Percentiles rank a stretch among this genome's conserved stretches.
phyloP scores from a whole-genome alignment of 2,329 filamentous ascomycete species.

The Ophiosphaerella korrae region DNA sequence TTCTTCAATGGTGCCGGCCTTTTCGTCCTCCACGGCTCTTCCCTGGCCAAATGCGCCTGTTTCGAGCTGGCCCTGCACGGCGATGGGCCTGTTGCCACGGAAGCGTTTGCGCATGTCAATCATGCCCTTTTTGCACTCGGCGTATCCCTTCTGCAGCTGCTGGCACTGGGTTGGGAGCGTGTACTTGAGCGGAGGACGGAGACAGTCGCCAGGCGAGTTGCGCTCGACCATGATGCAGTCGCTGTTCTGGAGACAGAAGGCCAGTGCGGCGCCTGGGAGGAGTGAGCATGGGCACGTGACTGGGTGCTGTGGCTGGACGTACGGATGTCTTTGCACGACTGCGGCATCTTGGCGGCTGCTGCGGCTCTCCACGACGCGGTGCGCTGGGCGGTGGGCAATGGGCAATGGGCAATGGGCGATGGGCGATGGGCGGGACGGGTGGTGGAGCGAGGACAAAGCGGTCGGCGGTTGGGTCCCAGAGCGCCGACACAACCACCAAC shows the following conservation, averaged over 20 bases:
- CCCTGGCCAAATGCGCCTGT: conserved; percentile 41
- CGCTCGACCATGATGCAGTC: conserved; percentile 95
- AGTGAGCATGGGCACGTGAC: neutral
- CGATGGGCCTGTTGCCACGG: conserved; percentile 86
- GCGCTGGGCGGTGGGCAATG: too few relatives aligned
- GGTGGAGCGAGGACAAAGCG: too few relatives aligned
- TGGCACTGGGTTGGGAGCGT: conserved; percentile 86
- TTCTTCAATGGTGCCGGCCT: conserved; percentile 44
- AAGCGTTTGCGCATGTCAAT: conserved; percentile 99
- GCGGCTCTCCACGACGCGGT: too few relatives aligned
- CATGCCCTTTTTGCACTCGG: conserved; percentile 93
- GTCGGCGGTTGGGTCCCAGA: too few relatives aligned
- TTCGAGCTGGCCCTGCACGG: conserved; percentile 39
- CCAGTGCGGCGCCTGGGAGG: conserved; percentile 79
- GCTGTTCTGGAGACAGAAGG: conserved; percentile 91
- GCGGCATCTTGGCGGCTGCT: conserved; percentile 68
- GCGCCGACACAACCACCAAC: too few relatives aligned
- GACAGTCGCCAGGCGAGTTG: conserved; percentile 83
- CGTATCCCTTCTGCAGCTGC: conserved; percentile 86
- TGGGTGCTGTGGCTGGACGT: conserved; percentile 47
- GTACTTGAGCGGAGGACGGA: conserved; percentile 79
- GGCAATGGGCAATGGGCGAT: too few relatives aligned
- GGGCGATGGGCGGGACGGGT: too few relatives aligned
- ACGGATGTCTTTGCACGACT: conserved; percentile 97
- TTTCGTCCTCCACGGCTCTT: conserved; percentile 35